Evolutionary conservation across 2,329 filamentous ascomycete genomes (phyloP).

Genomic region (Paraphaeosphaeria minitans): DNA sequence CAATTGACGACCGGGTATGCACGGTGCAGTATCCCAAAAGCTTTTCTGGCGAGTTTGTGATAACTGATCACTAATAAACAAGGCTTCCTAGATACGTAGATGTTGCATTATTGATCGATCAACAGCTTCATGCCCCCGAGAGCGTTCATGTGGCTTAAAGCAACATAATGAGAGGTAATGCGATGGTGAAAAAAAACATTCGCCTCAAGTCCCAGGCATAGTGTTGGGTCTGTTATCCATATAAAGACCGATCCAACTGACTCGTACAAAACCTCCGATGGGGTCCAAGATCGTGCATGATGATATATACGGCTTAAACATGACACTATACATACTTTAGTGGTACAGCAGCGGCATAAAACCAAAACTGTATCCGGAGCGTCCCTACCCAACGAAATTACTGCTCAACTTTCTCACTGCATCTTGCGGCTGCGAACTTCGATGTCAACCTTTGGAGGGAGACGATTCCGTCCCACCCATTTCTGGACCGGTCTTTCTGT

Average conservation of each 20-base stretch:
- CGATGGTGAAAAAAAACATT: background rate
- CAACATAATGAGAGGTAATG: background rate
- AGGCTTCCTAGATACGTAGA: background rate
- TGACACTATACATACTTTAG: background rate
- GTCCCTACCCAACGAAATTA: background rate
- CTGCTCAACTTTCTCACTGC: background rate
- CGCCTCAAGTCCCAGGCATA: background rate
- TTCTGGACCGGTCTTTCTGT: conserved; percentile 27
- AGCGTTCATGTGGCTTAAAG: background rate
- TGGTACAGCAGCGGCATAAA: background rate
- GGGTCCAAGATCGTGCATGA: background rate
- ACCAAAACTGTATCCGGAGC: background rate
- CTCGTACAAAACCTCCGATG: background rate
- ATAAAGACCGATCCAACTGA: background rate
- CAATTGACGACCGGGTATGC: background rate
- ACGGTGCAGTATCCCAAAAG: background rate
- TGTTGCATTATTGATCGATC: background rate
- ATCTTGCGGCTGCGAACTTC: conserved; percentile 13
- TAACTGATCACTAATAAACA: background rate
- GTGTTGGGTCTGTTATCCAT: background rate
- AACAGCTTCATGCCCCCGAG: background rate
- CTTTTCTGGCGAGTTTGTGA: background rate
- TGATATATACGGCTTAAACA: background rate
- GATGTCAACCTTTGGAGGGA: conserved; percentile 24
- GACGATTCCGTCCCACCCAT: conserved; percentile 26